Evolutionary conservation across 2,329 filamentous ascomycete species (phyloP).

Genomic region (Cladophialophora carrionii): DNA sequence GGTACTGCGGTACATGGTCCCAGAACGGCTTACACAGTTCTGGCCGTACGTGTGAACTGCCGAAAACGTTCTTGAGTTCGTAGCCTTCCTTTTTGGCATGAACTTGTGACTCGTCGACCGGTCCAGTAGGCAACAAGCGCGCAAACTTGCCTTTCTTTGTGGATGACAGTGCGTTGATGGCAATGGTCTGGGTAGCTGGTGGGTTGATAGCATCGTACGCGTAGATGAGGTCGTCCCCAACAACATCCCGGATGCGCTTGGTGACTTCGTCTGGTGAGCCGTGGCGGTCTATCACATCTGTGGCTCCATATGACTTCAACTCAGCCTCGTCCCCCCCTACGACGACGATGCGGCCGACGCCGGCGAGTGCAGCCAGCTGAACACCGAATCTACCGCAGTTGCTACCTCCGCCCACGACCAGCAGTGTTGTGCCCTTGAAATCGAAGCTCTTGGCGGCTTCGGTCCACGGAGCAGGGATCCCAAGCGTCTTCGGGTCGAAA

Average conservation of each 20-base stretch:
- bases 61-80: conserved; percentile 41
- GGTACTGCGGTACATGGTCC: conserved; percentile 27
- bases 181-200: conserved; percentile 39
- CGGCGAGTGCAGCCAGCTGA: conserved; percentile 38
- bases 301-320: conserved; percentile 46
- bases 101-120: conserved; percentile 40
- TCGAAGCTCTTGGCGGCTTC: conserved; percentile 33
- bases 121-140: conserved; percentile 30
- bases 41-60: conserved; percentile 41
- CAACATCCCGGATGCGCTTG: conserved; percentile 43
- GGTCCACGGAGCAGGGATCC: conserved; percentile 39
- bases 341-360: conserved; percentile 48
- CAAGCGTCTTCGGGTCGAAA: conserved; percentile 42
- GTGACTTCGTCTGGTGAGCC: conserved; percentile 41
- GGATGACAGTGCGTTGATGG: conserved; percentile 44
- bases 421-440: conserved; percentile 30
- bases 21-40: conserved; percentile 28
- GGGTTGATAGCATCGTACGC: conserved; percentile 45
- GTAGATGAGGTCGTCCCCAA: conserved; percentile 48
- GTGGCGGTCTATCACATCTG: conserved; percentile 50
- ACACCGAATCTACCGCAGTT: conserved; percentile 39
- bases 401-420: conserved; percentile 40
- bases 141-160: conserved; percentile 45
- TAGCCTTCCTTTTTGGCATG: conserved; percentile 43
- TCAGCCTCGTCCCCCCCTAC: conserved; percentile 43